Conservation (phyloP, 2,329 filamentous ascomycete genomes). For the Elsinoe arachidis region DNA sequence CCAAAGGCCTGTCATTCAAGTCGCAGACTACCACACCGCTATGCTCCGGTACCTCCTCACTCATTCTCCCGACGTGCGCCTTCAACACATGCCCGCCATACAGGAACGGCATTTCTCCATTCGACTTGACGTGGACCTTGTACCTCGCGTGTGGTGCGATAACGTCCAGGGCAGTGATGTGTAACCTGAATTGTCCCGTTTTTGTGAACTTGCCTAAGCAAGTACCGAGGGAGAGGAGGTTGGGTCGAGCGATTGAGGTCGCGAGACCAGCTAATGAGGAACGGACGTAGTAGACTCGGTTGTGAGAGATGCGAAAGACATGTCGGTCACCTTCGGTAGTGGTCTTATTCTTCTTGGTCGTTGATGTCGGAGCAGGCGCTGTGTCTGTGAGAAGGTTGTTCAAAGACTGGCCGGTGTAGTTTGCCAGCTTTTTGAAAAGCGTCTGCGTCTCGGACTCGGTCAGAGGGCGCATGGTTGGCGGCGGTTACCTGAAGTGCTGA, state of each 20-base stretch:
- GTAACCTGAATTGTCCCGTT: constrained; percentile 87
- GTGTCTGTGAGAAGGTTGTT: constrained; percentile 57
- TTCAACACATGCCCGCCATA: constrained; percentile 88
- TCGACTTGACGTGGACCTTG: constrained; percentile 94
- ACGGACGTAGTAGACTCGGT: constrained; percentile 84
- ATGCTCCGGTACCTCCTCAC: constrained; percentile 87
- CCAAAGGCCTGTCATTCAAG: constrained; percentile 80
- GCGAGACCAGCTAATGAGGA: constrained; percentile 86
- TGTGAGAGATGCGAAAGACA: constrained; percentile 76
- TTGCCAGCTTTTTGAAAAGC: constrained; percentile 85
- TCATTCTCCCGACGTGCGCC: constrained; percentile 73
- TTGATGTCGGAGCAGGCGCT: constrained; percentile 30
- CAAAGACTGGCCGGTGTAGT: constrained; percentile 81
- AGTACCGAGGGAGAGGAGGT: constrained; percentile 77
- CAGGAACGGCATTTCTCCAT: constrained; percentile 94
- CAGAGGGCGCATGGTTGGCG: constrained; percentile 62
- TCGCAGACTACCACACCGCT: constrained; percentile 81
- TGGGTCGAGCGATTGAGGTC: constrained; percentile 71
- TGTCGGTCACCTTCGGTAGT: constrained; percentile 51
- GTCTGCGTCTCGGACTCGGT: constrained; percentile 72
- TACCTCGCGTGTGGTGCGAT: constrained; percentile 86
- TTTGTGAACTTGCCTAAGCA: constrained; percentile 96
- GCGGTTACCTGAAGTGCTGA: neutral
- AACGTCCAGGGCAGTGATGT: constrained; percentile 84
- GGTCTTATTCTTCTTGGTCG: constrained; percentile 42